A percentile compares a stretch with the other conserved stretches of the same genome.
Conservation (phyloP, 1,284 basidiomycete genomes). For the Cutaneotrichosporon sp. region DNA sequence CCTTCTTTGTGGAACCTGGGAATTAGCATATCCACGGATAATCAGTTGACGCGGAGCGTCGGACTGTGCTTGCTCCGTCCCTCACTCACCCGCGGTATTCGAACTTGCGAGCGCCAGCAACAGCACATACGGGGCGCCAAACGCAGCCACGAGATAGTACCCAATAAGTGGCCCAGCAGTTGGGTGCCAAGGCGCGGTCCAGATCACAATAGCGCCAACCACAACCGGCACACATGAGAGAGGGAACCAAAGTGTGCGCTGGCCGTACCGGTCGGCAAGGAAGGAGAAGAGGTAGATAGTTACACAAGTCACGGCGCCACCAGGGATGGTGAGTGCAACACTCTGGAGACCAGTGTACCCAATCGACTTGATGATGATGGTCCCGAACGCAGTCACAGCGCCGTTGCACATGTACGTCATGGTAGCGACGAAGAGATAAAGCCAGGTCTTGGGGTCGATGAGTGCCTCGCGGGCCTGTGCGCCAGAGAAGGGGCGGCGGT, state of each 20-base stretch:
- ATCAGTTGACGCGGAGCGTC: too few relatives aligned
- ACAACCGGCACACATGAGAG: conserved; percentile 52
- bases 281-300: conserved; percentile 49
- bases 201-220: conserved; percentile 49
- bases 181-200: conserved; percentile 50
- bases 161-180: conserved; percentile 52
- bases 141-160: conserved; percentile 49
- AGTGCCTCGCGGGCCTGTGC: conserved; percentile 50
- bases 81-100: conserved; percentile 46
- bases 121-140: conserved; percentile 53
- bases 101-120: conserved; percentile 49
- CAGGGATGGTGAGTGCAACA: conserved; percentile 50
- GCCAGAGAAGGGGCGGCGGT: conserved; percentile 40
- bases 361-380: conserved; percentile 50
- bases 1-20: conserved; percentile 50
- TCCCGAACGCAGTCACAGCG: conserved; percentile 51
- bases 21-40: background rate
- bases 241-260: conserved; percentile 48
- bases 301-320: conserved; percentile 50
- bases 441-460: conserved; percentile 50
- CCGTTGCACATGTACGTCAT: conserved; percentile 46
- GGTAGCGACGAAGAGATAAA: conserved; percentile 49
- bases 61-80: too few relatives aligned
- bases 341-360: conserved; percentile 51
- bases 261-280: conserved; percentile 41